Evolutionary conservation across 352 stramenopile genomes (phyloP).

Genomic region (Nothophytophthora sp.): DNA sequence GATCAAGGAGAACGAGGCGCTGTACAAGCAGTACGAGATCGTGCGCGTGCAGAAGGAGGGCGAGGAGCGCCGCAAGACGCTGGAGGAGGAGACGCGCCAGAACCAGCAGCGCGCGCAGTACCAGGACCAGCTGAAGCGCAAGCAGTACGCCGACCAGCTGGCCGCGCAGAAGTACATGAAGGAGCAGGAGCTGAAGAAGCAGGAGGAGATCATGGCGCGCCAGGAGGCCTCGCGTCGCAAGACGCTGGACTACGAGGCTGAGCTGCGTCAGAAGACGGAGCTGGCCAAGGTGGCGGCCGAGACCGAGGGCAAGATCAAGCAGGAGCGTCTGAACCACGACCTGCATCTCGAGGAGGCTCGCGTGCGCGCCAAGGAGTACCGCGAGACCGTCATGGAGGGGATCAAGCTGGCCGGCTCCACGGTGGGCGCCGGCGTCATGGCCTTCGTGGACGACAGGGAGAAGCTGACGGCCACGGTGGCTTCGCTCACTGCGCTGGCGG

Average conservation of each 20-base stretch:
- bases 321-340: conserved; percentile 99
- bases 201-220: conserved; percentile 97
- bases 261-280: conserved; percentile 94
- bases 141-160: conserved; percentile 97
- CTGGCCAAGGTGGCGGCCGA: conserved; percentile 96
- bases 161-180: conserved; percentile 96
- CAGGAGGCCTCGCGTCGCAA: conserved; percentile 97
- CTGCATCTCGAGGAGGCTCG: conserved; percentile 96
- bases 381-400: conserved; percentile 95
- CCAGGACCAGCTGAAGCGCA: conserved; percentile 98
- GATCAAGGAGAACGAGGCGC: conserved; percentile 88
- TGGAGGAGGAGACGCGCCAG: conserved; percentile 97
- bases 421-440: conserved; percentile 92
- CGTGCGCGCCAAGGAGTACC: conserved; percentile 89
- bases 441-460: conserved; percentile 94
- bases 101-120: conserved; percentile 97
- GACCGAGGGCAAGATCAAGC: conserved; percentile 94
- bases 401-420: conserved; percentile 95
- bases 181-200: conserved; percentile 97
- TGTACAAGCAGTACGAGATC: conserved; percentile 95
- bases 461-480: conserved; percentile 96
- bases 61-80: conserved; percentile 96
- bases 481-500: conserved; percentile 92
- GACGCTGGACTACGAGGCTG: conserved; percentile 97
- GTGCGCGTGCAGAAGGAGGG: conserved; percentile 96